Base-by-base conservation (phyloP, 2,329 filamentous ascomycete genomes). In the Aspergillus tanneri region DNA sequence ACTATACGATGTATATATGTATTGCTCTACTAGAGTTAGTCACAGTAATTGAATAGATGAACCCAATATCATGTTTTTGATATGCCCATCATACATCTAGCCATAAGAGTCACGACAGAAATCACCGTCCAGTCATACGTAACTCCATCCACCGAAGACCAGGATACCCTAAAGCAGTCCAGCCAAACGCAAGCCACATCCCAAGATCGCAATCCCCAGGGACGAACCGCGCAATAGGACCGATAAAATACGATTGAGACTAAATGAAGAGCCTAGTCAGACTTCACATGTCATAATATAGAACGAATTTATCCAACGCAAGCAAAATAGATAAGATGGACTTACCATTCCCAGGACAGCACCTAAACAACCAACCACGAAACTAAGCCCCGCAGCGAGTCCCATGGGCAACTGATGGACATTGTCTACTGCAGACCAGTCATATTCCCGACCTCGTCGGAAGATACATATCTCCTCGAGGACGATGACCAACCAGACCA, bases 401-500 rank as follows among this genome's bases (percentile, higher is more conserved):
- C 72, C 72, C 30, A 69, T 47, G 6, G 72, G 72, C 24, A 74
- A 53, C 35, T 60, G 62, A 12, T 48, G 50, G 4, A 50, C 54
- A 35, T 66, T 61, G 34, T 70, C 60, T 69, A 72, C 75, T 2
- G 57, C 55, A 8, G 61, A 49, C 70, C 71, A 73, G 47, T 72
- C 65, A 52, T 66, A 72, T 1, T 56, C 59, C 18, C 53, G 54
- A 5, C 54, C 53, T 14, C 68, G 54, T 9, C 67, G 67, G 56
- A 75, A 75, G 4, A 75, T 53, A 12, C 71, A 16, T 27, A 72
- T 63, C 52, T 76, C 73, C 50, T 72, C 62, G 0, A 74, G 21
- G 2, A 67, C 60, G 32, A 75, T 69, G 30, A 63, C 62, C 22
- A 74, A 48, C 62, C 66, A 74, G 14, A 68, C 65, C 18, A 62